phyloP scores from a whole-genome alignment of 805 yeast genomes.

The Candida silvicultrix region DNA sequence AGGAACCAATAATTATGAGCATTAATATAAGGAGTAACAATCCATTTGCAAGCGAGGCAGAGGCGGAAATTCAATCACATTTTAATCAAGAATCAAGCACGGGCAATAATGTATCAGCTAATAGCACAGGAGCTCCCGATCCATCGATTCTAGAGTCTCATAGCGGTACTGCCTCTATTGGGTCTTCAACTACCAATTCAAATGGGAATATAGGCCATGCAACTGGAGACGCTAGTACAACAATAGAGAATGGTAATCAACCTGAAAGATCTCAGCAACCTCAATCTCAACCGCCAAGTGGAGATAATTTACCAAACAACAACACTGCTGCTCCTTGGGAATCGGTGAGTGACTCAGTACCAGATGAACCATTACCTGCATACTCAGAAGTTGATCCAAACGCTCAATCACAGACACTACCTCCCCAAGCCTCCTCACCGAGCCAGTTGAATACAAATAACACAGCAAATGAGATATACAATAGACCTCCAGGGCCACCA shows the following conservation, averaged over 20 bases:
- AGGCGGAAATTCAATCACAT: not conserved
- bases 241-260: not conserved
- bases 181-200: not conserved
- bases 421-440: conserved; percentile 1
- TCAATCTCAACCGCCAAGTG: not conserved
- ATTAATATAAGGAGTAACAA: conserved; percentile 4
- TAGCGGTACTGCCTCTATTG: not conserved
- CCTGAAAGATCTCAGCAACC: not conserved
- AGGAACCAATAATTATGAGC: not conserved
- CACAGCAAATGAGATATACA: conserved; percentile 1
- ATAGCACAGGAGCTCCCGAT: not conserved
- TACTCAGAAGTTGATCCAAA: conserved; percentile 28
- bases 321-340: conserved; percentile 1
- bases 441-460: not conserved
- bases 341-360: conserved; percentile 7
- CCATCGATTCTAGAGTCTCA: not conserved
- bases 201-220: not conserved
- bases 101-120: not conserved
- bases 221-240: not conserved
- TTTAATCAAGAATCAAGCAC: not conserved
- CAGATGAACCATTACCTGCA: conserved; percentile 29
- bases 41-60: conserved; percentile 10
- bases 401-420: not conserved
- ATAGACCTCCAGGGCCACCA: conserved; percentile 6
- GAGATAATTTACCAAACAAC: not conserved